Percentiles rank a stretch among this genome's conserved stretches.
Evolutionary conservation across 2,329 filamentous ascomycete species (phyloP).

Genomic region (Chrysoporthe cubensis): DNA sequence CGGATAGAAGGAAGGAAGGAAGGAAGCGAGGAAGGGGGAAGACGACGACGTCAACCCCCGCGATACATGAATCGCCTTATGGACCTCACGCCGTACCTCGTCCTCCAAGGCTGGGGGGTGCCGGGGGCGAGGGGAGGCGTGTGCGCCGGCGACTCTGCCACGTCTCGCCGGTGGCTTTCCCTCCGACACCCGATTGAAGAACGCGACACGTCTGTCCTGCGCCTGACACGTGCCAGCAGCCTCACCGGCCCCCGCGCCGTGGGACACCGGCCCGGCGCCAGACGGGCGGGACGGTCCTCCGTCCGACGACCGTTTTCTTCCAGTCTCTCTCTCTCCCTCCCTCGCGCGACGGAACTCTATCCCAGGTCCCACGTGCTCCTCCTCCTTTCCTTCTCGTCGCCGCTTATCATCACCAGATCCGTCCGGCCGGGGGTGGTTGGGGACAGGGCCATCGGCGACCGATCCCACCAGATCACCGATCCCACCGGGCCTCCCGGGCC

Average conservation of each 20-base stretch:
- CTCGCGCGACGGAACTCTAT: not conserved
- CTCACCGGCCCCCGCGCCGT: not conserved
- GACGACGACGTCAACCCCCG: not conserved
- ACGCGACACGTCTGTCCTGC: not conserved
- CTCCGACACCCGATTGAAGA: not conserved
- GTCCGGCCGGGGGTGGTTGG: too few species aligned
- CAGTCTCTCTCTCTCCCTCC: too few species aligned
- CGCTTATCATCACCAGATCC: not conserved
- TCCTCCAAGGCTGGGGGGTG: not conserved
- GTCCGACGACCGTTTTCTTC: not conserved
- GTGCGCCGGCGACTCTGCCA: too few species aligned
- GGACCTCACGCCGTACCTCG: not conserved
- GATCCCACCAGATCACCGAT: too few species aligned
- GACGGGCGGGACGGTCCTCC: not conserved
- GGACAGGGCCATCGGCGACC: too few species aligned
- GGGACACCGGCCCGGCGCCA: not conserved
- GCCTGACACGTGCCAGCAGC: not conserved
- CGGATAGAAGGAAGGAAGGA: not conserved
- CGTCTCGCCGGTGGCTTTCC: too few species aligned
- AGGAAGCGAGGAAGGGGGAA: not conserved
- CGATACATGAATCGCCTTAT: not conserved
- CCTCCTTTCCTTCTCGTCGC: too few species aligned
- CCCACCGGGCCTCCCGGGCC: too few species aligned
- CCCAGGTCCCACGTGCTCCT: too few species aligned
- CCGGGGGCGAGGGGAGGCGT: too few species aligned